phyloP scores from a whole-genome alignment of 2,329 filamentous ascomycete genomes.

The Aspergillus hortae region DNA sequence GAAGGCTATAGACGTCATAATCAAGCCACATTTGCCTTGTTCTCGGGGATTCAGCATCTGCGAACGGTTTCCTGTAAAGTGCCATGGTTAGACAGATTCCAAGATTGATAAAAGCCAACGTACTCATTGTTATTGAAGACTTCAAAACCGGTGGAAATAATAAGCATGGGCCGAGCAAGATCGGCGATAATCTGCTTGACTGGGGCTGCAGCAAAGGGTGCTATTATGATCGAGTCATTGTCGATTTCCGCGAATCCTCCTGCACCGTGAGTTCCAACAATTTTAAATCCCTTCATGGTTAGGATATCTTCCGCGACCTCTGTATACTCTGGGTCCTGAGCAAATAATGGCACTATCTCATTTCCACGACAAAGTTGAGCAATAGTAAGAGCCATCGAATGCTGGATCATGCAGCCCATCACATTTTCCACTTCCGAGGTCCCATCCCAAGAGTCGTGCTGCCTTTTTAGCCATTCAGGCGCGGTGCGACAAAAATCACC shows the following conservation, averaged over 20 bases:
- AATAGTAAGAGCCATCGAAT: constrained; percentile 1
- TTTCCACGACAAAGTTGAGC: constrained; percentile 2
- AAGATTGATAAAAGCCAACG: neutral
- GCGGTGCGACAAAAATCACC: constrained; percentile 2
- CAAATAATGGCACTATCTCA: neutral
- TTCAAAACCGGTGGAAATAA: constrained; percentile 1
- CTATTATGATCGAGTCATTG: neutral
- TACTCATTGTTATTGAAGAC: constrained; percentile 2
- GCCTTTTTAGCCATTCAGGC: neutral
- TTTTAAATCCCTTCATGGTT: neutral
- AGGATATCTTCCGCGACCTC: neutral
- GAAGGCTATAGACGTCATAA: constrained; percentile 1
- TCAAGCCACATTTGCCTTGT: constrained; percentile 2
- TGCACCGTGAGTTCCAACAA: constrained; percentile 1
- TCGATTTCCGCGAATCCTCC: constrained; percentile 1
- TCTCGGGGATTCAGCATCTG: constrained; percentile 2
- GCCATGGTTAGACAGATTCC: neutral
- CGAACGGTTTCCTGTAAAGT: neutral
- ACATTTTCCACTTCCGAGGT: constrained; percentile 1
- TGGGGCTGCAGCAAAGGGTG: neutral
- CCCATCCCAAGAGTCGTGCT: constrained; percentile 1
- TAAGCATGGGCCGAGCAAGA: neutral
- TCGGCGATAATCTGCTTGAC: constrained; percentile 2
- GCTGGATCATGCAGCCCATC: constrained; percentile 2
- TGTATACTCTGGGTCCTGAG: constrained; percentile 3